Evolutionary conservation across 148 eudicot genomes (phyloP), one percentile per base, ranked within the genome.

Genomic region (Vaccinium corymbosum): DNA sequence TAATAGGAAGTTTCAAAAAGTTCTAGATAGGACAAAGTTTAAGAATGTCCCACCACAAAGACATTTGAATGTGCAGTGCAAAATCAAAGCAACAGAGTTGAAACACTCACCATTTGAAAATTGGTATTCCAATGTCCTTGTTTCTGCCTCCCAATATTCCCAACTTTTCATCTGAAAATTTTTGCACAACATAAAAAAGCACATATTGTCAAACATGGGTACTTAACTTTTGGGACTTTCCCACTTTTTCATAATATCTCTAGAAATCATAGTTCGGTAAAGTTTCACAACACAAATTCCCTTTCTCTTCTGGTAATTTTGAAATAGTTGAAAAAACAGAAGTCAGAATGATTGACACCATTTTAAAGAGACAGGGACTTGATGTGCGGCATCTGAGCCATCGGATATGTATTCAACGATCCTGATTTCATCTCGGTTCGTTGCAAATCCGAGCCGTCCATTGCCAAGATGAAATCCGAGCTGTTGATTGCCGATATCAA

Each of bases 111-210:
- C 91, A 78, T 87, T 86, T 75, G 91, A 84, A 84, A 82, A 86
- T 52, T 88, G 85, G 68, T 89, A 89, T 38, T 89, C 90, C 49
- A 89, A 13, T 25, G 91, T 87, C 49, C 86, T 87, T 62, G 91
- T 89, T 83, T 89, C 90, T 75, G 85, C 90, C 86, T 89, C 91
- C 91, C 91, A 89, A 38, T 79, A 52, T 77, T 88, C 86, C 91
- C 91, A 89, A 84, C 84, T 88, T 64, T 70, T 87, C 91, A 89
- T 88, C 91, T 89, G 87, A 17, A 79, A 38, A 53, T 68, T 62
- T 15, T 11, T 55, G 48, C 14, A 70, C 56, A 12, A 70, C 22
- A 68, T 10, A 72, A 29, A 52, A 55, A 62, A 4, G 25, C 16
- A 11, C 25, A 62, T 42, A 25, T 25, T 25, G 72, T 64, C 56